A percentile compares a stretch with the other conserved stretches of the same genome.
These are phyloP conservation scores for Fusarium sp. DNA, from an alignment of 2,329 filamentous ascomycete species.

Conservation along the genomic window DNA sequence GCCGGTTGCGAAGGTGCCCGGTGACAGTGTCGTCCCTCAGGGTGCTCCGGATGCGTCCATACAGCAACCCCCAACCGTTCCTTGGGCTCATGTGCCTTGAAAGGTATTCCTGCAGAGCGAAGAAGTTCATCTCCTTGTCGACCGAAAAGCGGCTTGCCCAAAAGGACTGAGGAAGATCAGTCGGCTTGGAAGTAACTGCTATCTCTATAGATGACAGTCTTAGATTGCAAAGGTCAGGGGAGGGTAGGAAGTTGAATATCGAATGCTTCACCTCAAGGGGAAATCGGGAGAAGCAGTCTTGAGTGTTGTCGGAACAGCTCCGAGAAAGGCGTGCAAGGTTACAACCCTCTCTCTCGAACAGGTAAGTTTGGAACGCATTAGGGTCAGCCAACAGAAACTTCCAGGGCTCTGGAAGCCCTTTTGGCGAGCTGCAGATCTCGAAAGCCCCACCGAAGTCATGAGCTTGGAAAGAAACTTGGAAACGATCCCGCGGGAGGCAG, in stretches of 20 bases:
- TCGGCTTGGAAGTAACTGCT: not conserved
- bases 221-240: not conserved
- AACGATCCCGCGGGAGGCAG: conserved; percentile 3
- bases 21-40: not conserved
- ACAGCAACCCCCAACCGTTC: no score
- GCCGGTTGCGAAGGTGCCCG: not conserved
- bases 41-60: not conserved
- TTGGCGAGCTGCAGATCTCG: not conserved
- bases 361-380: not conserved
- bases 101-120: fast-evolving
- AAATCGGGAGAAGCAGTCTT: conserved; percentile 1
- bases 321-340: no score
- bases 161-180: conserved; percentile 5
- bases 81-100: no score
- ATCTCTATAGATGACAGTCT: conserved; percentile 10
- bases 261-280: not conserved
- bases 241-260: not conserved
- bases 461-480: not conserved
- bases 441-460: conserved; percentile 8
- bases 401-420: not conserved
- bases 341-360: no score
- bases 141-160: conserved; percentile 22
- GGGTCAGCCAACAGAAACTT: conserved; percentile 8
- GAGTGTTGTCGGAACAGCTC: not conserved
- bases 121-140: conserved; percentile 15